Percentiles rank a stretch among this genome's conserved stretches.
These are phyloP conservation scores for Colletotrichum sp. DNA, from an alignment of 2,329 filamentous ascomycete species.

Conservation along the genomic window DNA sequence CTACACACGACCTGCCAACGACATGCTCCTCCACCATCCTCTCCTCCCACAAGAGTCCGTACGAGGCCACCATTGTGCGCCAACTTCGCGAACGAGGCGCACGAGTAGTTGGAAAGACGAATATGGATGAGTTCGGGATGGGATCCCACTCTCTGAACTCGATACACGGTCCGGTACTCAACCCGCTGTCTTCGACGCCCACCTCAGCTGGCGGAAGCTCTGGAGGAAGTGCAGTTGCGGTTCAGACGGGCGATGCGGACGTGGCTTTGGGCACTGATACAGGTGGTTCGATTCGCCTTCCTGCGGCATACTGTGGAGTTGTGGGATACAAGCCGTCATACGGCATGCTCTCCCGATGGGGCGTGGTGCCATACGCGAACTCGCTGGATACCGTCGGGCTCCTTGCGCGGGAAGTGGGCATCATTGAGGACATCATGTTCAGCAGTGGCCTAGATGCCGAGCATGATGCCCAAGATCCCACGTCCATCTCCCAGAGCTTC, in stretches of 20 bases:
- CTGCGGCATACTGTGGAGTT: constrained; percentile 83
- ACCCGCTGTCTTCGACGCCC: constrained; percentile 41
- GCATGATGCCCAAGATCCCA: constrained; percentile 76
- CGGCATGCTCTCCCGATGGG: constrained; percentile 82
- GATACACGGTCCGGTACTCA: constrained; percentile 67
- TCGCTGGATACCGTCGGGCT: constrained; percentile 90
- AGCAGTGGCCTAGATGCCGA: constrained; percentile 52
- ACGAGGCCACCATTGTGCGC: constrained; percentile 79
- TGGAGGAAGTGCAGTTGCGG: constrained; percentile 88
- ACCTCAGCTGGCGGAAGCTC: constrained; percentile 87
- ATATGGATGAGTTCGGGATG: constrained; percentile 97
- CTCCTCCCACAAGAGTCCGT: constrained; percentile 72
- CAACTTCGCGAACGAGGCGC: constrained; percentile 69
- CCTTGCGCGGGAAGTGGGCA: constrained; percentile 59
- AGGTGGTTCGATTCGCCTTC: constrained; percentile 84
- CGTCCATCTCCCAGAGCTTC: constrained; percentile 63
- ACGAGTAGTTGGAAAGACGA: constrained; percentile 77
- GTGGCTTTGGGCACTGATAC: constrained; percentile 90
- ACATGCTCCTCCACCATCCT: constrained; percentile 85
- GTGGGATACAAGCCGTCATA: constrained; percentile 93
- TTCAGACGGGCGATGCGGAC: constrained; percentile 63
- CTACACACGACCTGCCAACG: constrained; percentile 67
- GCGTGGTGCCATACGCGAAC: constrained; percentile 90
- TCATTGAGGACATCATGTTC: constrained; percentile 55
- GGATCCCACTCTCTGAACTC: constrained; percentile 82